phyloP scores from a whole-genome alignment of 768 basidiomycete species.

The Boletus tylopilopsis region DNA sequence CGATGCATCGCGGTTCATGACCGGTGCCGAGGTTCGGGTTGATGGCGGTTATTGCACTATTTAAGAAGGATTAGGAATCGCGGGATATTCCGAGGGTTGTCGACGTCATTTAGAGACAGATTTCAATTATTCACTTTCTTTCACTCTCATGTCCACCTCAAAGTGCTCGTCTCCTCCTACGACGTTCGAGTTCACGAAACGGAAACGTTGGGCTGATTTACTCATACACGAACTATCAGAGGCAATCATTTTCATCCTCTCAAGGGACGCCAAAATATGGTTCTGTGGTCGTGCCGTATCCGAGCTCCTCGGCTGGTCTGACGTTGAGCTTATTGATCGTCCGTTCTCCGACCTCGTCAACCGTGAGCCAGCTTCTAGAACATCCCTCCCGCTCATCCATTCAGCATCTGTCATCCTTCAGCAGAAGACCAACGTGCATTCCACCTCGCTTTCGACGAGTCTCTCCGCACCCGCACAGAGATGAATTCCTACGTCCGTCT shows the following conservation, averaged over 20 bases:
- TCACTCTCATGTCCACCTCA: constrained; percentile 17
- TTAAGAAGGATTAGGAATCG: constrained; percentile 28
- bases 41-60: constrained; percentile 87
- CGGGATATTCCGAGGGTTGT: constrained; percentile 13
- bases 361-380: constrained; percentile 37
- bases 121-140: not conserved
- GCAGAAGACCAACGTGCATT: constrained; percentile 54
- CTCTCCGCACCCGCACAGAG: constrained; percentile 46
- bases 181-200: constrained; percentile 78
- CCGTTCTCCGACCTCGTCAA: constrained; percentile 64
- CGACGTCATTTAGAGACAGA: constrained; percentile 27
- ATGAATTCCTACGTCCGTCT: constrained; percentile 60
- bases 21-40: constrained; percentile 78
- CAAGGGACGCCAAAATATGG: constrained; percentile 56
- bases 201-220: constrained; percentile 85
- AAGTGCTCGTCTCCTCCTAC: constrained; percentile 12
- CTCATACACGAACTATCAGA: constrained; percentile 74
- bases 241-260: constrained; percentile 65
- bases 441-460: constrained; percentile 48
- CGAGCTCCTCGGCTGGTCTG: constrained; percentile 76
- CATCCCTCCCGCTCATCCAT: not conserved
- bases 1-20: constrained; percentile 88
- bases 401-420: constrained; percentile 25
- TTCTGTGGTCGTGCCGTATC: constrained; percentile 66
- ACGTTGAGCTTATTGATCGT: constrained; percentile 66